Evolutionary conservation across 2,329 filamentous ascomycete genomes (phyloP).

Genomic region (Colletotrichum echinochloae): DNA sequence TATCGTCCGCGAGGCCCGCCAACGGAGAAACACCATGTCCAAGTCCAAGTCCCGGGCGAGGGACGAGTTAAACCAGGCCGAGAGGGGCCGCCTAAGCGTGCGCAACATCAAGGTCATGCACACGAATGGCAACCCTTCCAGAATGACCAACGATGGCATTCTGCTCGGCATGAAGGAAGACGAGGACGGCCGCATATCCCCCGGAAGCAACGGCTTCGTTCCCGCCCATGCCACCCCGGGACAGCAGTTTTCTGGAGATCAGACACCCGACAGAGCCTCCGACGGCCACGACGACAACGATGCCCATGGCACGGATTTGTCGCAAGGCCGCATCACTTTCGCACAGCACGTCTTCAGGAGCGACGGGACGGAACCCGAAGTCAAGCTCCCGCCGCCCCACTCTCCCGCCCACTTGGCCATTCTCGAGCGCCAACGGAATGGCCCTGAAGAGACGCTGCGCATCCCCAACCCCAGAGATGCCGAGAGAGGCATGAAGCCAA

Average conservation of each 20-base stretch:
- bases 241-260: slow-evolving; percentile 20
- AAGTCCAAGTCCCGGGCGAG: slow-evolving; percentile 67
- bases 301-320: slow-evolving; percentile 12
- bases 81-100: slow-evolving; percentile 66
- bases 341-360: slow-evolving; percentile 73
- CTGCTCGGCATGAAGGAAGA: slow-evolving; percentile 58
- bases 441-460: slow-evolving; percentile 78
- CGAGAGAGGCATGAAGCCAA: slow-evolving; percentile 82
- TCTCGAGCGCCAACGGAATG: slow-evolving; percentile 83
- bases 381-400: slow-evolving; percentile 64
- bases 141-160: slow-evolving; percentile 72
- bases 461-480: slow-evolving; percentile 94
- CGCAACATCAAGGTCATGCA: slow-evolving; percentile 76
- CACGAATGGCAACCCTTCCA: slow-evolving; percentile 62
- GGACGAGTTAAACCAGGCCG: slow-evolving; percentile 60
- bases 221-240: slow-evolving; percentile 21
- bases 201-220: slow-evolving; percentile 39
- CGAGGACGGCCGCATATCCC: slow-evolving; percentile 43
- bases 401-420: slow-evolving; percentile 87
- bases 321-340: slow-evolving; percentile 69
- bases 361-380: slow-evolving; percentile 64
- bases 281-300: slow-evolving; percentile 18
- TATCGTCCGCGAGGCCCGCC: slow-evolving; percentile 79
- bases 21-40: slow-evolving; percentile 72
- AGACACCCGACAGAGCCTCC: slow-evolving; percentile 17